Evolutionary conservation across 768 basidiomycete genomes (phyloP).

Genomic region (Lentinus brumalis): DNA sequence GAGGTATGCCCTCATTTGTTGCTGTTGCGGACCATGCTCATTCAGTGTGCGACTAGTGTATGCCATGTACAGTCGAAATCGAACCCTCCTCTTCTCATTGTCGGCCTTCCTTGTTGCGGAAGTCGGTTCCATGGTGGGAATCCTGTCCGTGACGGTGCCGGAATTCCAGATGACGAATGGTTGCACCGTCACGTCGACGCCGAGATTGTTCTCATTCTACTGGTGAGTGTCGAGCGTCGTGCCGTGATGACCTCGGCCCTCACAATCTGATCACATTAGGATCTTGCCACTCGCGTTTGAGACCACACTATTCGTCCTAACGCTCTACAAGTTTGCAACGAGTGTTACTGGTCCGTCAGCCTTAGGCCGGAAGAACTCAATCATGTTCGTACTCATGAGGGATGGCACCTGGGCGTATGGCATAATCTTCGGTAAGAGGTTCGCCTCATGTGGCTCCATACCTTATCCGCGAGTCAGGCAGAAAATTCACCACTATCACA

Average conservation of each 20-base stretch:
- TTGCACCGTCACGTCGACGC: not conserved
- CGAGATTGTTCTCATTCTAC: not conserved
- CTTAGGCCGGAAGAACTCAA: not conserved
- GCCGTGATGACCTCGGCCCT: too few species aligned
- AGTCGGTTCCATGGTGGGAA: not conserved
- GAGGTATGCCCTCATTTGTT: not conserved
- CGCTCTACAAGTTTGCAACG: not conserved
- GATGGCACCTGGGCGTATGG: constrained; percentile 1
- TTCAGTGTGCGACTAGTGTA: not conserved
- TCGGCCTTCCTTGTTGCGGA: not conserved
- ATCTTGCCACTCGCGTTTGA: not conserved
- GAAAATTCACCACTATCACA: not conserved
- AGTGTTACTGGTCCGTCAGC: not conserved
- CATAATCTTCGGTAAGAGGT: not conserved
- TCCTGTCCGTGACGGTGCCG: not conserved
- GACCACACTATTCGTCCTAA: not conserved
- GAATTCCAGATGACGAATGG: not conserved
- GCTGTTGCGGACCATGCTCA: too few species aligned
- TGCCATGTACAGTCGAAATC: not conserved
- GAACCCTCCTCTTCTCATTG: not conserved
- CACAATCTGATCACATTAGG: not conserved
- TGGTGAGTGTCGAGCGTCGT: not conserved
- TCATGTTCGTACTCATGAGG: not conserved
- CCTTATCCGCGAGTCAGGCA: too few species aligned
- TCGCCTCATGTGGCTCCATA: too few species aligned